phyloP scores from a whole-genome alignment of 148 eudicot species.

The Simmondsia chinensis region DNA sequence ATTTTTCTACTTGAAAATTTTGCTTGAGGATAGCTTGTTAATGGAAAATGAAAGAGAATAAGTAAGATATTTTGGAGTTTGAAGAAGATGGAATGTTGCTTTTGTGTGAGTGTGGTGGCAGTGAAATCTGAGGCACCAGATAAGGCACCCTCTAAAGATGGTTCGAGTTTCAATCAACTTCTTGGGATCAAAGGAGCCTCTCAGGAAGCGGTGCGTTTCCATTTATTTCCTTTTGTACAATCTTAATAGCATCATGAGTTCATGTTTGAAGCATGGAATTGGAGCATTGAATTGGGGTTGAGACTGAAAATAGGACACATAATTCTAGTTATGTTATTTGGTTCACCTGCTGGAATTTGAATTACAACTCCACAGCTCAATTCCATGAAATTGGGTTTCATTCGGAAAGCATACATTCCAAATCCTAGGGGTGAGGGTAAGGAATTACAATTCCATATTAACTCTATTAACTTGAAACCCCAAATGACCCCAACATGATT shows the following conservation, averaged over 20 bases:
- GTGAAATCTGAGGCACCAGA: conserved; percentile 67
- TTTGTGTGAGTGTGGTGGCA: conserved; percentile 24
- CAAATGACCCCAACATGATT: too few relatives aligned
- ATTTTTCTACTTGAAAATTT: too few relatives aligned
- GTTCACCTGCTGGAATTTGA: too few relatives aligned
- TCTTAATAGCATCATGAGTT: background rate
- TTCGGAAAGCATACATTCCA: too few relatives aligned
- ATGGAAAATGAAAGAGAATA: background rate
- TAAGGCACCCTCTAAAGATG: conserved; percentile 66
- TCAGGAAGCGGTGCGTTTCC: conserved; percentile 63
- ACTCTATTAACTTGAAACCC: too few relatives aligned
- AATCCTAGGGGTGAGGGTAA: too few relatives aligned
- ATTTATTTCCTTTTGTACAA: background rate
- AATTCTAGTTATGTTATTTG: too few relatives aligned
- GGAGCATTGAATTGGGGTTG: background rate
- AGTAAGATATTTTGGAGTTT: background rate
- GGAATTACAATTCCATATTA: too few relatives aligned
- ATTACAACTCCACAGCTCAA: too few relatives aligned
- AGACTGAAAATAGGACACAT: too few relatives aligned
- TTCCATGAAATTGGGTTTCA: too few relatives aligned
- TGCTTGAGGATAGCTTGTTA: too few relatives aligned
- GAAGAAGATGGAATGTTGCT: background rate
- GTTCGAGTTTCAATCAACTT: conserved; percentile 85
- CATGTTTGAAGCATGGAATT: background rate
- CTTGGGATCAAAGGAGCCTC: conserved; percentile 94